phyloP scores from a whole-genome alignment of 2,329 filamentous ascomycete species.

The Ceratocystis diversiconidia region DNA sequence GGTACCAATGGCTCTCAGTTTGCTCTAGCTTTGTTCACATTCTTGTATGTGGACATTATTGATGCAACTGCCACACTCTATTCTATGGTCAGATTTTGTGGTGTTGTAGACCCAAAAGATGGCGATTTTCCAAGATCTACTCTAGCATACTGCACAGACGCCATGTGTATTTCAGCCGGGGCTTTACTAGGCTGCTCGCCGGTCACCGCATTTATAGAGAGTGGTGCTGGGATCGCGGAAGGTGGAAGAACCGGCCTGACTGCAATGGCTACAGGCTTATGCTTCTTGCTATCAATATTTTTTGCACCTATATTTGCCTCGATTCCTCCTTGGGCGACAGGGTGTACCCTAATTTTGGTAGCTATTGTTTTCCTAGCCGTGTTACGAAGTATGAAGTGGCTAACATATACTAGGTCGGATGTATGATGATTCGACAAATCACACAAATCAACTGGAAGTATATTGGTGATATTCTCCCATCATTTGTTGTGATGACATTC shows the following conservation, averaged over 20 bases:
- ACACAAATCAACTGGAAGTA: constrained; percentile 64
- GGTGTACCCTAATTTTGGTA: constrained; percentile 55
- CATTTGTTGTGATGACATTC: constrained; percentile 59
- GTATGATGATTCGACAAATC: constrained; percentile 64
- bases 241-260: constrained; percentile 78
- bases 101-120: constrained; percentile 65
- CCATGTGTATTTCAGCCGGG: constrained; percentile 63
- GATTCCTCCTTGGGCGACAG: constrained; percentile 77
- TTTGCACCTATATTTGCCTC: constrained; percentile 84
- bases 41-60: constrained; percentile 81
- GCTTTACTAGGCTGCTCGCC: constrained; percentile 64
- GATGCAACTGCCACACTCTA: constrained; percentile 79
- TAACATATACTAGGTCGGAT: constrained; percentile 42
- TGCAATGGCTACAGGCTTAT: constrained; percentile 61
- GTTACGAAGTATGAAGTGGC: not conserved
- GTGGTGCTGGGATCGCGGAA: constrained; percentile 79
- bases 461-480: constrained; percentile 60
- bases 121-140: constrained; percentile 81
- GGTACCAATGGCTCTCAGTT: constrained; percentile 44
- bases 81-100: constrained; percentile 75
- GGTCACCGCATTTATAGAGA: constrained; percentile 77
- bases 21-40: constrained; percentile 54
- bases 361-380: constrained; percentile 19
- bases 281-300: constrained; percentile 78
- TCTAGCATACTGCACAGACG: constrained; percentile 71